Evolutionary conservation across 2,329 filamentous ascomycete species (phyloP).

Genomic region (Juglanconis oblonga): DNA sequence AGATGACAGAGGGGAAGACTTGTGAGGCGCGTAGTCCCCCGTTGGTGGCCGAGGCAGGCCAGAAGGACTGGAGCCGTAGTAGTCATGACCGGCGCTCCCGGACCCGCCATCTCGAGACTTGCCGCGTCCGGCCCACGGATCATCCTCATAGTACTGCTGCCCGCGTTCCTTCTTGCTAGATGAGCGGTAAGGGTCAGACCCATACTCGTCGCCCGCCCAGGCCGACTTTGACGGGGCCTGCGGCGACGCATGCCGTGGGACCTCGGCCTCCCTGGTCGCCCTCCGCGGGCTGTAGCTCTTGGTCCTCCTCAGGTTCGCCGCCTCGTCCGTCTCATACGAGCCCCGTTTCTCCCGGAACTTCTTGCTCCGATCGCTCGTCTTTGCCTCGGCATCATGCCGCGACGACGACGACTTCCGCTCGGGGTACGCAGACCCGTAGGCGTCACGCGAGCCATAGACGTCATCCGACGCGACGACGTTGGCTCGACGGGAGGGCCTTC

Average conservation of each 20-base stretch:
- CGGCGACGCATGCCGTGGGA: constrained; percentile 1
- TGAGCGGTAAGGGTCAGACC: neutral
- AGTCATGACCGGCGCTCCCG: neutral
- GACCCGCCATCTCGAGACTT: neutral
- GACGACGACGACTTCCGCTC: neutral
- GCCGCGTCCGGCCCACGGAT: neutral
- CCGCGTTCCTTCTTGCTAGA: neutral
- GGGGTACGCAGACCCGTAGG: neutral
- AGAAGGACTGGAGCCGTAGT: neutral
- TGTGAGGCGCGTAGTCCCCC: constrained; percentile 8
- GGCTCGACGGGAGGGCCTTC: constrained; percentile 1
- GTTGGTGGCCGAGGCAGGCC: constrained; percentile 6
- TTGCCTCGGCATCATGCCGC: constrained; percentile 12
- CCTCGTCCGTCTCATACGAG: constrained; percentile 12
- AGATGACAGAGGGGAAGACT: neutral
- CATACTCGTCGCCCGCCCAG: constrained; percentile 7
- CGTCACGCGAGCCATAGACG: neutral
- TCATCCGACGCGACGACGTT: constrained; percentile 16
- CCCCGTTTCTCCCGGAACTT: constrained; percentile 14
- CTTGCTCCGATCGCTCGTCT: constrained; percentile 3
- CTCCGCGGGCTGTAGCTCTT: constrained; percentile 16
- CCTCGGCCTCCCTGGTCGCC: constrained; percentile 9
- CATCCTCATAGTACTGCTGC: constrained; percentile 10
- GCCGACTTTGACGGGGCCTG: constrained; percentile 3
- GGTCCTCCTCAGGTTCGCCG: constrained; percentile 6